Percentiles rank a stretch among this genome's conserved stretches.
Conservation (phyloP, 2,329 filamentous ascomycete genomes). For the Talaromyces sp. region DNA sequence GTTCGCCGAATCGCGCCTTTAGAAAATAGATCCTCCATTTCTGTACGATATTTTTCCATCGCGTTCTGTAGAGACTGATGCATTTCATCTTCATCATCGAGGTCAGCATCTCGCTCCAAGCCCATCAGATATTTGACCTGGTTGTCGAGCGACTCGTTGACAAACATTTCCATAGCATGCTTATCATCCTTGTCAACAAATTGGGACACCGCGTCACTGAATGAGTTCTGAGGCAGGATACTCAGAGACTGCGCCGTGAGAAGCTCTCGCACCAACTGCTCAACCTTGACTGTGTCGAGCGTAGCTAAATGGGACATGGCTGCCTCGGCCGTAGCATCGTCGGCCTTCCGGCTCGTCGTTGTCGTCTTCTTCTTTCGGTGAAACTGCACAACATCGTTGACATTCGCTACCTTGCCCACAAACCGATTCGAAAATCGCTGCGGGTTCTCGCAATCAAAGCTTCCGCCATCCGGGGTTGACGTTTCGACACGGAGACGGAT, state of each 20-base stretch:
- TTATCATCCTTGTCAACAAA: conserved; percentile 96
- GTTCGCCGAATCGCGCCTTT: conserved; percentile 56
- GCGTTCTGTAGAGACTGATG: conserved; percentile 65
- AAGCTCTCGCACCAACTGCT: conserved; percentile 82
- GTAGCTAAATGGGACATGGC: conserved; percentile 55
- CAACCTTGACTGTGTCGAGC: conserved; percentile 77
- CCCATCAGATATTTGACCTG: conserved; percentile 66
- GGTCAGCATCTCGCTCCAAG: conserved; percentile 61
- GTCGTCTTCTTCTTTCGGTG: conserved; percentile 74
- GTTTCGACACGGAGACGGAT: conserved; percentile 90
- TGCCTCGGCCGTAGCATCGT: conserved; percentile 53
- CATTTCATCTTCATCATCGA: conserved; percentile 61
- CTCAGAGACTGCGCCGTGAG: conserved; percentile 82
- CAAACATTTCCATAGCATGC: conserved; percentile 78
- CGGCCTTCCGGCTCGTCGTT: conserved; percentile 42
- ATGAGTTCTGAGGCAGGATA: conserved; percentile 85
- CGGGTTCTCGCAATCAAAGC: conserved; percentile 88
- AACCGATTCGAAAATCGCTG: conserved; percentile 95
- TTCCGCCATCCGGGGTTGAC: conserved; percentile 74
- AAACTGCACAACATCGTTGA: conserved; percentile 89
- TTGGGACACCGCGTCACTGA: conserved; percentile 85
- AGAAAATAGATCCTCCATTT: conserved; percentile 66
- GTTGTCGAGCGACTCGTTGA: conserved; percentile 63
- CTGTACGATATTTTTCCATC: conserved; percentile 67
- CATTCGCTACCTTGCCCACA: conserved; percentile 82